Evolutionary conservation across 805 yeast species (phyloP), one percentile per base, ranked within the genome.

Genomic region (Debaryomyces castellii): DNA sequence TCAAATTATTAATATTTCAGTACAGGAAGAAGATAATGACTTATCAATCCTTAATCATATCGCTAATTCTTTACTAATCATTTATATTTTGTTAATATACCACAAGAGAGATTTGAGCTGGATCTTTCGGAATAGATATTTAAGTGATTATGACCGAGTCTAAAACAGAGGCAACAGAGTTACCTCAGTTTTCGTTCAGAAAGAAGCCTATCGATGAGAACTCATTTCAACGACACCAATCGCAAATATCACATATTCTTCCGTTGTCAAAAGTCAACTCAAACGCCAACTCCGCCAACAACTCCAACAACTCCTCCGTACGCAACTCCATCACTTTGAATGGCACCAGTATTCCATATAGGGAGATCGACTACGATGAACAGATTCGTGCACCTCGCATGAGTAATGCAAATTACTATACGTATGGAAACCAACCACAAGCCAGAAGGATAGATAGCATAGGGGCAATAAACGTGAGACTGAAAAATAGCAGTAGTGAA

Each of bases 311-410:
- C 4, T 22, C 33, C 1, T 22, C 25, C 4, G 40, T 16, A 17
- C 17, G 30, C 27, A 47, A 22, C 22, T 30, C 28, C 20, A 14
- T 37, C 8, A 18, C 30, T 2, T 16, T 23, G 9, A 37, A 37
- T 23, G 40, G 30, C 22, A 25, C 14, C 32, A 40, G 34, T 2
- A 27, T 39, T 5, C 22, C 24, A n/a, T 39, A 42, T 14, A 57
- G 51, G 39, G 55, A 57, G 28, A 45, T 72, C 48, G 71, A 78
- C 55, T 78, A 77, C 51, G 79, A 78, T 51, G 81, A 78, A 48
- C 78, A 77, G 52, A 79, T 78, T 40, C 58, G 83, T 46, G 81
- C 81, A 28, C 83, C 83, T 9, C 57, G 81, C 41, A 74, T 77
- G 78, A 66, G 73, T n/a, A 67, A 51, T 51, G 54, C 58, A 43